phyloP scores from a whole-genome alignment of 306 rosid genomes.

The Sesbania bispinosa region DNA sequence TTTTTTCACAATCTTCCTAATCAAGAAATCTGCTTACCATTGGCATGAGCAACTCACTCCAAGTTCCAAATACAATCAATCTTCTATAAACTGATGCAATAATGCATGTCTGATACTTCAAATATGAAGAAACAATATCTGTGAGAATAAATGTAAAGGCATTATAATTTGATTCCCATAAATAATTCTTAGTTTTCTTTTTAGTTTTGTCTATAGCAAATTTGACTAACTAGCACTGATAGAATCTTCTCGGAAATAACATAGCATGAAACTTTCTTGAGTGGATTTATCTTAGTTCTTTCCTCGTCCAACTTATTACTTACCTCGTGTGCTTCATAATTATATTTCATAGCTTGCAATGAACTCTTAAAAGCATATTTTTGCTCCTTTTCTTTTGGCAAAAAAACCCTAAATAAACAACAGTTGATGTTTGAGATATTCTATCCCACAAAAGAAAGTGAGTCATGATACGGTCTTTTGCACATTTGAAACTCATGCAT shows the following conservation, averaged over 20 bases:
- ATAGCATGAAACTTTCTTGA: background rate
- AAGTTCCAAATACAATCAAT: conserved; percentile 8
- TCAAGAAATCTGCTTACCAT: conserved; percentile 14
- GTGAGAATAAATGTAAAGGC: too few relatives aligned
- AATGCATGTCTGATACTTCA: conserved; percentile 4
- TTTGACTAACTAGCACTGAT: background rate
- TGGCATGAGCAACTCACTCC: background rate
- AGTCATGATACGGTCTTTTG: background rate
- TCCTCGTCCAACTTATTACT: conserved; percentile 8
- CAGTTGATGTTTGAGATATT: conserved; percentile 5
- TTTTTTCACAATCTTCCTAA: conserved; percentile 7
- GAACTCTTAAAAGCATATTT: conserved; percentile 5
- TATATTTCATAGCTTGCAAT: conserved; percentile 6
- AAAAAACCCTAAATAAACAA: background rate
- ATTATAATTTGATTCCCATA: too few relatives aligned
- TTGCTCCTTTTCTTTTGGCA: conserved; percentile 1
- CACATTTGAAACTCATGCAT: conserved; percentile 28
- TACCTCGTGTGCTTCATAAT: conserved; percentile 17
- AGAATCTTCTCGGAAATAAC: too few relatives aligned
- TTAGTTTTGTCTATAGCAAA: background rate
- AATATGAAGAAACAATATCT: too few relatives aligned
- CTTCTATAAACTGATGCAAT: background rate
- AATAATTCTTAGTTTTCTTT: too few relatives aligned
- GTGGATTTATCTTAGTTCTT: conserved; percentile 11
- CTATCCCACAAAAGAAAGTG: background rate